A percentile compares a stretch with the other conserved stretches of the same genome.
Conservation (phyloP, 345 rosid species). For the Gossypium bickii region DNA sequence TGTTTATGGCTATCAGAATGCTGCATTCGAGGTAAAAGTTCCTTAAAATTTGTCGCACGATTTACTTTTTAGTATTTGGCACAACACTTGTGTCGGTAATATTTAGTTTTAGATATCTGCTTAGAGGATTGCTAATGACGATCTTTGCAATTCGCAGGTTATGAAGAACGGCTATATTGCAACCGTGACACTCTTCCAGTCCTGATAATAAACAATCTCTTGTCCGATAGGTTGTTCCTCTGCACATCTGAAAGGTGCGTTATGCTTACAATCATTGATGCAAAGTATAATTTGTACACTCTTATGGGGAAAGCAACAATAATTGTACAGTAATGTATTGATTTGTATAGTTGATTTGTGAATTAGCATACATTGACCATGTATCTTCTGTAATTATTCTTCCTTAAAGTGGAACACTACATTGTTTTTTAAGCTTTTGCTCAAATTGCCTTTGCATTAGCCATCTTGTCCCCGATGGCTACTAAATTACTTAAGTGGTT, state of each 20-base stretch:
- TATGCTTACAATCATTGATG: slow-evolving; percentile 10
- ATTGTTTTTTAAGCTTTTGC: neutral
- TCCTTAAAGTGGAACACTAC: neutral
- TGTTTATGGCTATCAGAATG: slow-evolving; percentile 87
- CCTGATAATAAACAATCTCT: slow-evolving; percentile 48
- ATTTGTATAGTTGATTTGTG: slow-evolving; percentile 23
- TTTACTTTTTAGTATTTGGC: neutral
- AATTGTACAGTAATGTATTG: slow-evolving; percentile 18
- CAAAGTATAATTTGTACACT: neutral
- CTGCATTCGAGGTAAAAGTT: slow-evolving; percentile 82
- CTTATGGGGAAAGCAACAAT: neutral
- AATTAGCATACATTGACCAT: neutral
- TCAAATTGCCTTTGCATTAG: neutral
- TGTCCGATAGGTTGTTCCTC: slow-evolving; percentile 16
- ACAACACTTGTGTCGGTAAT: neutral
- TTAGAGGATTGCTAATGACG: slow-evolving; percentile 15
- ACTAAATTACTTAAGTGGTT: neutral
- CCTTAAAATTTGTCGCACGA: neutral
- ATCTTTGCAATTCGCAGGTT: slow-evolving; percentile 49
- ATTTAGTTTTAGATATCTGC: neutral
- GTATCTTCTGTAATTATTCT: slow-evolving; percentile 2
- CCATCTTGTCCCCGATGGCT: neutral
- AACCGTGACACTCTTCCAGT: slow-evolving; percentile 81
- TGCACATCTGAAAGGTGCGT: neutral
- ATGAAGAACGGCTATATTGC: slow-evolving; percentile 95